Evolutionary conservation across 768 basidiomycete genomes (phyloP).

Genomic region (Pseudohyphozyma bogoriensis): DNA sequence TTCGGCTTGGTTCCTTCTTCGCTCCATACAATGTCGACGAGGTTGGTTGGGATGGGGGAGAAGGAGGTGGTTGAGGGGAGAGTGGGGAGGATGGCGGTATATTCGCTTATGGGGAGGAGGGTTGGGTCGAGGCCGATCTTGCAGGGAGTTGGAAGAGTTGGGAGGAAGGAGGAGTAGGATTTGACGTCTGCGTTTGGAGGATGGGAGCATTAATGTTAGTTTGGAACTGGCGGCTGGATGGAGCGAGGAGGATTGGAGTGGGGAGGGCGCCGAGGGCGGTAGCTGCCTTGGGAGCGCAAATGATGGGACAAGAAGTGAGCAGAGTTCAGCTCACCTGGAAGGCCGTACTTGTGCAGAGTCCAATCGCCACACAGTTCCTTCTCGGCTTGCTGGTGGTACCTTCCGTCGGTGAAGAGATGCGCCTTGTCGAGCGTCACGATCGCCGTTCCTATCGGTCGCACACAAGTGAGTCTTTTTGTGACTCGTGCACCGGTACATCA

Average conservation of each 20-base stretch:
- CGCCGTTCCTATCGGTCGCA: constrained; percentile 62
- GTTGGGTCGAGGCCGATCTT: constrained; percentile 75
- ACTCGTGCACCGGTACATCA: background rate
- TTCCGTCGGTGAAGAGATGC: constrained; percentile 83
- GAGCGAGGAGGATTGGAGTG: constrained; percentile 8
- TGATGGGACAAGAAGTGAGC: constrained; percentile 22
- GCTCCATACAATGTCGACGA: constrained; percentile 70
- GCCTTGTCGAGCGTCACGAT: constrained; percentile 62
- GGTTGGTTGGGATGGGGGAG: constrained; percentile 56
- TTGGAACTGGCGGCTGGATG: constrained; percentile 14
- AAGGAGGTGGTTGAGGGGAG: constrained; percentile 49
- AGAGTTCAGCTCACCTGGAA: constrained; percentile 50
- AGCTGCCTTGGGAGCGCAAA: constrained; percentile 26
- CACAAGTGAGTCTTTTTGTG: background rate
- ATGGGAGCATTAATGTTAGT: constrained; percentile 12
- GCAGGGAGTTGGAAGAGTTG: constrained; percentile 53
- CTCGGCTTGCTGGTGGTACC: constrained; percentile 80
- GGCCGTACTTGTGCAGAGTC: constrained; percentile 85
- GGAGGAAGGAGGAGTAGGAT: constrained; percentile 77
- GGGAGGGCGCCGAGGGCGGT: too few species aligned
- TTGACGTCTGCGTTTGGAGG: constrained; percentile 54
- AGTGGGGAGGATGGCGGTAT: constrained; percentile 50
- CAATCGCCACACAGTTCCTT: constrained; percentile 84
- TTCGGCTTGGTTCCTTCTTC: constrained; percentile 61
- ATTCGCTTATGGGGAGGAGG: constrained; percentile 63